phyloP scores from a whole-genome alignment of 2,329 filamentous ascomycete genomes.

The Trichoderma breve region DNA sequence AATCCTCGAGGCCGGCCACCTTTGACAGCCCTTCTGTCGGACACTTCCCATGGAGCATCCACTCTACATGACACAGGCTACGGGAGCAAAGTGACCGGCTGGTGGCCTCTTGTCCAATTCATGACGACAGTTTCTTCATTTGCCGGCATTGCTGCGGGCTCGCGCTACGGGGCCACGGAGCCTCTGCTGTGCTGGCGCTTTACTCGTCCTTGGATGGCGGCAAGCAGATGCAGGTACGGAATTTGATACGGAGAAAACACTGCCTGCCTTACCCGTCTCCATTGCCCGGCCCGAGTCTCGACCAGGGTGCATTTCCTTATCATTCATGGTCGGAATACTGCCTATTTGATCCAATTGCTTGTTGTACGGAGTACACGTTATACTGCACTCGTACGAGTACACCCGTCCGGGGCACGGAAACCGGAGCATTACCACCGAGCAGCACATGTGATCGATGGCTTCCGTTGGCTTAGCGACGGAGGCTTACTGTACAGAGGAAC shows the following conservation, averaged over 20 bases:
- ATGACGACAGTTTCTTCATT: background rate
- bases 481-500: background rate
- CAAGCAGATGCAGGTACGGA: conserved; percentile 1
- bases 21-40: conserved; percentile 11
- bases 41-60: background rate
- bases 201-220: background rate
- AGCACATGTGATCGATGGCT: background rate
- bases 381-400: background rate
- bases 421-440: background rate
- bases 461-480: background rate
- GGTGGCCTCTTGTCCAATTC: background rate
- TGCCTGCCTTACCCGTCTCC: conserved; percentile 3
- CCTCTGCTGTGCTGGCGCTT: background rate
- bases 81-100: background rate
- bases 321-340: background rate
- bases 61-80: conserved; percentile 6
- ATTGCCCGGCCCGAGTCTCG: background rate
- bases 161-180: background rate
- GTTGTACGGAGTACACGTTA: background rate
- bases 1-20: background rate
- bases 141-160: background rate
- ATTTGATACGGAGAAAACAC: background rate
- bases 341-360: background rate
- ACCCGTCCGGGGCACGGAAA: background rate
- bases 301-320: background rate